Evolutionary conservation across 2,329 filamentous ascomycete genomes (phyloP).

Genomic region (Diaporthe nobilis): DNA sequence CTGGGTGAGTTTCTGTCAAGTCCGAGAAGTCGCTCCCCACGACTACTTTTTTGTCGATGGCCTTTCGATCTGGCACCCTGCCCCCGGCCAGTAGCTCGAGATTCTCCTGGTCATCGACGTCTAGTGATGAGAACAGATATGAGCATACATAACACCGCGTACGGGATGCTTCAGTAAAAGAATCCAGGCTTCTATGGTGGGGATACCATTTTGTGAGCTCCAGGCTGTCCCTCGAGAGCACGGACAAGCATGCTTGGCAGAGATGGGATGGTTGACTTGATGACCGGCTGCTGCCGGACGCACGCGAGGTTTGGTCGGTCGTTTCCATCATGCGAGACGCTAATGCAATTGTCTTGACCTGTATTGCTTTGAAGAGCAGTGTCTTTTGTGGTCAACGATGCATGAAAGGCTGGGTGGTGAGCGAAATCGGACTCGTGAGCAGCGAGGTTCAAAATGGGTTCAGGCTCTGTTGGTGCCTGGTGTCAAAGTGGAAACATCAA

Average conservation of each 20-base stretch:
- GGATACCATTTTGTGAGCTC: background rate
- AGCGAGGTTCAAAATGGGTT: no score
- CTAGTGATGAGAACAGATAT: background rate
- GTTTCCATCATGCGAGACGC: background rate
- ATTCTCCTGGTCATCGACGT: background rate
- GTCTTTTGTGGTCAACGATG: background rate
- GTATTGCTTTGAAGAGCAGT: background rate
- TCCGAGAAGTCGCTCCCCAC: no score
- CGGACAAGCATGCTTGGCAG: background rate
- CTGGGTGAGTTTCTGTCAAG: no score
- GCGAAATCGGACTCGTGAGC: background rate
- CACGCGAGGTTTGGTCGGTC: background rate
- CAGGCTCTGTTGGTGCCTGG: background rate
- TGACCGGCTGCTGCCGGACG: background rate
- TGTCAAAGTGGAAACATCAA: background rate
- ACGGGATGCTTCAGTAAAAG: background rate
- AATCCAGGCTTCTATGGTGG: background rate
- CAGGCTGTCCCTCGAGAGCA: background rate
- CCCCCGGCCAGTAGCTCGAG: no score
- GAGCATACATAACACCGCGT: background rate
- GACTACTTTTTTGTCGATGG: no score
- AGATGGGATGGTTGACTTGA: background rate
- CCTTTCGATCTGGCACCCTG: no score
- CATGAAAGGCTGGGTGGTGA: background rate
- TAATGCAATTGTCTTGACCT: background rate